Base-by-base conservation (phyloP, 2,329 filamentous ascomycete genomes). In the Hypoxylon sp. region DNA sequence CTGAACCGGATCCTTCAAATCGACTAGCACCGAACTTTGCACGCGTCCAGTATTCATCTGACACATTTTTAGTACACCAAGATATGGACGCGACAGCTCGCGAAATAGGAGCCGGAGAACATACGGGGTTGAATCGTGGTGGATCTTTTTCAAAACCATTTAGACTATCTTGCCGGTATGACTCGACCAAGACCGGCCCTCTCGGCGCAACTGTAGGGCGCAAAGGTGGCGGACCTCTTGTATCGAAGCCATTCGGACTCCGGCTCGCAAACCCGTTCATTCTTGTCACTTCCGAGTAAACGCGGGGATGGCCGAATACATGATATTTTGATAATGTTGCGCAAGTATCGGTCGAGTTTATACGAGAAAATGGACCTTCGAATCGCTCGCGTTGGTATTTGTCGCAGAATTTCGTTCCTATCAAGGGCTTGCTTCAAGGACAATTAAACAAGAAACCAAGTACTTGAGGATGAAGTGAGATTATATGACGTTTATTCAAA, bases 1-100 rank as follows among this genome's bases (percentile, higher is more conserved):
- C 63, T 91, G 88, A 32, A 99, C 89, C 52, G 79, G 82, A 69
- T 90, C 89, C 57, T 83, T 82, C 43, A 87, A 75, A 63, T 88
- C 82, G 60, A 86, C 78, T 7, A 81, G 74, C 3, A 72, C 73
- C 13, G 82, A 83, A 62, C 78, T 85, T 57, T 81, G 80, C 7
- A 77, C 75, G 41, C 77, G 76, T 20, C 74, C 71, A 26, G 72
- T 56, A 62, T 81, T 83, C 67, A 77, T 69, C 82, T 84, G 58
- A 17, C 45, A 7, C 55, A 17, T 15, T 40, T 19, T 47, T 40
- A 67, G 61, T 23, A 53, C 19, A 31, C 26, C 8, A 2, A 15
- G 29, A 26, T 8, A 13, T 26, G 7, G 25, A 44, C 21, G 29
- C 13, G 17, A 36, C 16, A 25, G 3, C 7, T 41, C 26, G 17